Evolutionary conservation across 768 basidiomycete genomes (phyloP), one percentile per base, ranked within the genome.

Genomic region (Podaxis sp.): DNA sequence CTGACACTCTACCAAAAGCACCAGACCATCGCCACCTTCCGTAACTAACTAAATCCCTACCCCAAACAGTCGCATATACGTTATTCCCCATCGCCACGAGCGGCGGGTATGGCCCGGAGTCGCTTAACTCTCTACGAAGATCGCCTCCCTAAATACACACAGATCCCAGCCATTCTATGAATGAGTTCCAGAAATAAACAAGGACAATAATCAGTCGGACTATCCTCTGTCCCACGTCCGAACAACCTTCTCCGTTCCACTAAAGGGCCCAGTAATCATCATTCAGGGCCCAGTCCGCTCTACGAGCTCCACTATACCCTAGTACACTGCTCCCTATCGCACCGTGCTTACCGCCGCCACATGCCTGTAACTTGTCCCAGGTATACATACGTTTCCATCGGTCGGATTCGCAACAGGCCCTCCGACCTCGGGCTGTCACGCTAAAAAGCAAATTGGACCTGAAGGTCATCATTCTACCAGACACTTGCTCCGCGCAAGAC

Each of bases 171-270:
- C 17, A 22, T 12, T 17, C 49, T 40, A 2, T 26, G 8, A 12
- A 19, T 55, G 36, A 56, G 39, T 8, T 38, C 54, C 54, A 22
- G 39, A 24, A 56, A 40, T 40, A 15, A 22, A 56, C 54, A 19
- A 17, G 22, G 4, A 7, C 38, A 38, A 38, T 42, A 8, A 38
- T 24, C 53, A 36, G 33, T 39, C 54, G 54, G 54, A 56, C 36
- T 56, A 39, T 19, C 13, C 15, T 13, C 38, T 19, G 11, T 13
- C 54, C 15, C 38, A 56, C 26, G 22, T 56, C 54, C 54, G 54
- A 56, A 56, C 30, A 46, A 51, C 51, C 36, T 36, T 51, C 57
- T 59, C 57, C 57, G 57, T 59, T 59, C 57, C 57, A 59, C 30
- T 54, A 36, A 36, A 40, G 54, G 54, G 38, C 33, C 54, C 38